Base-by-base conservation (phyloP, 148 eudicot species). In the Amaranthus cruentus region DNA sequence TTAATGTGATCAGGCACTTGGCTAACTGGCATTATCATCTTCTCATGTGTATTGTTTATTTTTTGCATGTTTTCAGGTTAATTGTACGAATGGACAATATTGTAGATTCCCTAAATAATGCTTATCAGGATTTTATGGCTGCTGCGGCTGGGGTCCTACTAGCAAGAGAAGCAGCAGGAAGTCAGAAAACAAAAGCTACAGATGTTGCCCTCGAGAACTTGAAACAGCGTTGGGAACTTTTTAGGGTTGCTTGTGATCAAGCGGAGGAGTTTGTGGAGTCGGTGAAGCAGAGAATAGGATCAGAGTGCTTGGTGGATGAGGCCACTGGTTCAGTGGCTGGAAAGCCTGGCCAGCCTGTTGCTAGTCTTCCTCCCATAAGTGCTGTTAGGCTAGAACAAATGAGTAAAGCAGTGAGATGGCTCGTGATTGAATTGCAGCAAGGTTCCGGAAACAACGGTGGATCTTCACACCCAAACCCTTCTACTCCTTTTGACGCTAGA, bases 401-500 rank as follows among this genome's bases (percentile, higher is more conserved):
- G 98, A 94, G 98, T 81, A 94, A 91, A 80, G 98, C 98, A 0
- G 97, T 94, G 66, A 75, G 98, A 76, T 91, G 93, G 93, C 88
- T 91, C 46, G 97, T 91, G 62, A 88, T 94, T 61, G 98, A 94
- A 70, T 77, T 94, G 76, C 97, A 91, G 79, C 93, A 91, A 50
- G 96, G 93, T 43, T 86, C 94, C 15, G 96, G 96, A 9, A 53
- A 82, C 2, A 78, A 77, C 4, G 81, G 82, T 43, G 85, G 81
- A 46, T 73, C 89, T 4, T 72, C 87, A 3, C 84, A 86, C 44
- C 51, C 83, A 62, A 86, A 77, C 66, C 72, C 85, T 64, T 64
- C 87, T 57, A 82, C 95, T 73, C 90, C 88, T 63, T 93, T 93
- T 72, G 98, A 93, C 81, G 80, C 97, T 54, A 80, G 97, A 75